Base-by-base conservation (phyloP, 768 basidiomycete species). In the Leccinum imitatum region DNA sequence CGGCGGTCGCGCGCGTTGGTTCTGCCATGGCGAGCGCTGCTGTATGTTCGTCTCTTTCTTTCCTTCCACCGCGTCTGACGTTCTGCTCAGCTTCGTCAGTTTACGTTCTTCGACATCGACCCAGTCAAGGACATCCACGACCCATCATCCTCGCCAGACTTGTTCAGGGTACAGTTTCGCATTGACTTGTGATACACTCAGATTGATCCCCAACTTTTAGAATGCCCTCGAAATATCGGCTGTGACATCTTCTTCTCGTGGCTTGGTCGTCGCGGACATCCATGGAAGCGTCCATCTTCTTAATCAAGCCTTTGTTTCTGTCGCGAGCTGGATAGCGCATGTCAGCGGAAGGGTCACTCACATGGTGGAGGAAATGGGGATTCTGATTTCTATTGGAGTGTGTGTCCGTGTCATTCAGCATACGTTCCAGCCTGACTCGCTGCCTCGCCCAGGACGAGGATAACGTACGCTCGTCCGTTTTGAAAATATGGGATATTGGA, bases 401-500 rank as follows among this genome's bases (percentile, higher is more conserved):
- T 54, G 90, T 81, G 21, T 44, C 37, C 53, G 6, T 50, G 17
- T 51, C 48, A 50, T 5, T 55, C 9, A 7, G 3, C 2, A 31
- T 53, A 44, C 48, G 10, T 53, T 59, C 63, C 54, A 60, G 33
- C 14, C 23, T 64, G 50, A 74, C 60, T 54, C n/a, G 33, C 47
- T 23, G 25, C 5, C 53, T 7, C 46, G 23, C 23, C 41, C 68
- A 93, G 92, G 93, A 95, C 76, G 92, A 95, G 71, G 84, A 87
- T 56, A 67, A 79, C 4, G 77, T 85, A 13, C 79, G 85, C 13
- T 81, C 86, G 30, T 89, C 90, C 0, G 69, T 92, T 17, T 75
- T 94, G 51, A 95, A 95, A 72, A 85, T 97, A 52, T 98, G 95
- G 95, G 91, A 95, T 73, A 73, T 98, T 30, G 80, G 84, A 47